These are phyloP conservation scores for Penicillium maclennaniae DNA, from an alignment of 495 filamentous ascomycete genomes.

Conservation along the genomic window DNA sequence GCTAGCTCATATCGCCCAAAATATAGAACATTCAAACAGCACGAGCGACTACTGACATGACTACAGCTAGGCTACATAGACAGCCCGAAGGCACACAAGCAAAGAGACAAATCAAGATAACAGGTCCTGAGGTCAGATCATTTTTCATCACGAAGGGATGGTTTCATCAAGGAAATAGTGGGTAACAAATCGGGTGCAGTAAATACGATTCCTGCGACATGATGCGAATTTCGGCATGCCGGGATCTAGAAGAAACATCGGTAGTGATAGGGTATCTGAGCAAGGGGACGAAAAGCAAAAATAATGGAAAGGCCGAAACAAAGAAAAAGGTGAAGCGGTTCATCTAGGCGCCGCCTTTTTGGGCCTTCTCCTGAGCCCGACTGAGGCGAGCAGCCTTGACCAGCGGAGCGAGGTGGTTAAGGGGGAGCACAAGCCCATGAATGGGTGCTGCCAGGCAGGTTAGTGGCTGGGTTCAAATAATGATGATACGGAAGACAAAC, in stretches of 20 bases:
- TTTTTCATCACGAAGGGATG: conserved; percentile 25
- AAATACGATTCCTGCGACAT: conserved; percentile 18
- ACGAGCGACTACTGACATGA: background rate
- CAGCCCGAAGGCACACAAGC: background rate
- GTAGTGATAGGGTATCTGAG: conserved; percentile 43
- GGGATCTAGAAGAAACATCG: conserved; percentile 34
- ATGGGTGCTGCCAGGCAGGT: conserved; percentile 67
- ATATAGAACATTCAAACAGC: conserved; percentile 11
- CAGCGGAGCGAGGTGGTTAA: conserved; percentile 75
- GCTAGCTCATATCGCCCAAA: background rate
- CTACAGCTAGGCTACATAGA: conserved; percentile 15
- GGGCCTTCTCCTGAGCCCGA: conserved; percentile 77
- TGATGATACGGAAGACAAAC: conserved; percentile 47
- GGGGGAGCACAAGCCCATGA: conserved; percentile 73
- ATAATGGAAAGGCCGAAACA: conserved; percentile 5
- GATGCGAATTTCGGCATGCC: conserved; percentile 25
- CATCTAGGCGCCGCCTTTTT: conserved; percentile 48
- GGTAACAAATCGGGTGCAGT: conserved; percentile 13
- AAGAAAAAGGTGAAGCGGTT: background rate
- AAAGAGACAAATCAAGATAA: conserved; percentile 2
- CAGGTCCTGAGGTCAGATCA: conserved; percentile 16
- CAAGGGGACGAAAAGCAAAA: conserved; percentile 27
- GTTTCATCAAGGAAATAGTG: conserved; percentile 12
- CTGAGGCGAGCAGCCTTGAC: conserved; percentile 81
- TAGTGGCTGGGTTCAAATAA: conserved; percentile 13